Conservation (phyloP, 1,284 basidiomycete genomes). For the Quambalaria eucalypti region DNA sequence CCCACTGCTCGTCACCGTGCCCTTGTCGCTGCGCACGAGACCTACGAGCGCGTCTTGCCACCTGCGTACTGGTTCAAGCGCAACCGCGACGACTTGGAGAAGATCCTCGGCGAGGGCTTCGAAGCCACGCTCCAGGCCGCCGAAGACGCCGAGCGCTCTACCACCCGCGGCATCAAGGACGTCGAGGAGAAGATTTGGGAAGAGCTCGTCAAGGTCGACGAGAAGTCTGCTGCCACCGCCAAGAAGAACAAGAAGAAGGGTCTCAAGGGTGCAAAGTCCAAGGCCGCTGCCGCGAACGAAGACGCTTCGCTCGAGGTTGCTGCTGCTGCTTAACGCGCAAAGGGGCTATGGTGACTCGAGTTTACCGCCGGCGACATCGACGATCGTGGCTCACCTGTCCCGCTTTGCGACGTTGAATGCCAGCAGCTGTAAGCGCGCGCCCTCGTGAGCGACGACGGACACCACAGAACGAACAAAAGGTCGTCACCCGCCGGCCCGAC, state of each 20-base stretch:
- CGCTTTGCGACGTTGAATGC: neutral
- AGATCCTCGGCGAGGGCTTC: conserved; percentile 35
- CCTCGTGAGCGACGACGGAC: neutral
- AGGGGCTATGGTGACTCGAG: no score
- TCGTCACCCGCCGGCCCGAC: no score
- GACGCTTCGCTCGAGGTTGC: conserved; percentile 14
- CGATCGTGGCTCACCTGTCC: neutral
- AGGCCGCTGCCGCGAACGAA: conserved; percentile 25
- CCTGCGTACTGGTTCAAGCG: conserved; percentile 41
- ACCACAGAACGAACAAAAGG: no score
- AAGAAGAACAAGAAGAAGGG: conserved; percentile 28
- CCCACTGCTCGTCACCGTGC: conserved; percentile 37
- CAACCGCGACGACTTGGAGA: conserved; percentile 31
- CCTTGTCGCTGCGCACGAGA: conserved; percentile 32
- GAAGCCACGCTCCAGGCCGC: conserved; percentile 31
- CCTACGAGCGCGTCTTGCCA: conserved; percentile 31
- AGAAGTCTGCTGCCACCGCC: conserved; percentile 8
- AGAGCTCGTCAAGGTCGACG: conserved; percentile 27
- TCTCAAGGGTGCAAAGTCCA: conserved; percentile 15
- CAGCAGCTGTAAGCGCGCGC: neutral
- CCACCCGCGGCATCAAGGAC: conserved; percentile 31
- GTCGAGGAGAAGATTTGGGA: conserved; percentile 41
- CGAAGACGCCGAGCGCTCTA: conserved; percentile 20
- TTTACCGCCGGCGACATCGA: no score
- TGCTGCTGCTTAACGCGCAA: neutral